These are phyloP conservation scores for Turnera subulata DNA, from an alignment of 345 rosid species.

Conservation along the genomic window DNA sequence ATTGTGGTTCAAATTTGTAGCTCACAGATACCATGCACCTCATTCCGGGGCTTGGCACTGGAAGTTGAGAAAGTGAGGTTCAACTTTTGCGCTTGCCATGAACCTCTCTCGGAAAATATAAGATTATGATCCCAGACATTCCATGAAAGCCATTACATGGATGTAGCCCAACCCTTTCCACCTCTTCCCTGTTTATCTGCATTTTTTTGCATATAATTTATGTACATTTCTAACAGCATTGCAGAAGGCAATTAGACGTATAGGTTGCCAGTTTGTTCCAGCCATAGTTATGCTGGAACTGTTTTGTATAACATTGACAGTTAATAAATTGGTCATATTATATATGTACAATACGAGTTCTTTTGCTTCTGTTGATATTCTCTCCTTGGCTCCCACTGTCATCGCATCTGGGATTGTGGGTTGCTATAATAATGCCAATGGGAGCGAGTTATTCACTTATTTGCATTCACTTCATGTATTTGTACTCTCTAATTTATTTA, in stretches of 20 bases:
- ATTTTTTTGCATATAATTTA: conserved; percentile 34
- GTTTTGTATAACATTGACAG: background rate
- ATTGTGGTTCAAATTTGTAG: background rate
- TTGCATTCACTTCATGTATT: no score
- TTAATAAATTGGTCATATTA: background rate
- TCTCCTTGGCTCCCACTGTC: no score
- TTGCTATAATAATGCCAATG: no score
- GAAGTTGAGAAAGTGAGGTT: no score
- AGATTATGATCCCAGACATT: background rate
- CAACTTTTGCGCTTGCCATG: no score
- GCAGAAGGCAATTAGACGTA: conserved; percentile 12
- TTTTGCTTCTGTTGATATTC: background rate
- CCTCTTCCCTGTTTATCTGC: background rate
- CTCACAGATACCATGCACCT: background rate
- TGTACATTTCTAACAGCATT: no score
- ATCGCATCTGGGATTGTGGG: no score
- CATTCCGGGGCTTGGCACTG: no score
- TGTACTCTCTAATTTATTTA: no score
- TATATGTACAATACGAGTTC: background rate
- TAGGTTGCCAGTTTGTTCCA: background rate
- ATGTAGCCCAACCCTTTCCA: background rate
- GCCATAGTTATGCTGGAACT: background rate
- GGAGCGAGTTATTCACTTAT: no score
- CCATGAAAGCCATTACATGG: no score
- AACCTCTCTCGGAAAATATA: conserved; percentile 2